Conservation (phyloP, 345 rosid genomes). For the Turnera subulata region DNA sequence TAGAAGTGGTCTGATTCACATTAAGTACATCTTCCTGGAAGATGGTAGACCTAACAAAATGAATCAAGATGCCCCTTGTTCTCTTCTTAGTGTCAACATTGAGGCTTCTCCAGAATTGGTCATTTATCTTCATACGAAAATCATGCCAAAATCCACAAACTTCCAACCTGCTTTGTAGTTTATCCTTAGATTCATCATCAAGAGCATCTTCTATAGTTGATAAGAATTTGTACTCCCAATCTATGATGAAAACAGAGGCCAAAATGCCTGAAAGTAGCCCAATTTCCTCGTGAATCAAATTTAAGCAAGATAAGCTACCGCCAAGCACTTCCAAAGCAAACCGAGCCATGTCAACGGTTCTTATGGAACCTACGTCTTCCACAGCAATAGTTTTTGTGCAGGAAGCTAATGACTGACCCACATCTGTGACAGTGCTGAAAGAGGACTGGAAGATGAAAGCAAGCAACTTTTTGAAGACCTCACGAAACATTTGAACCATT, state of each 20-base stretch:
- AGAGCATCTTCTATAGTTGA: constrained; percentile 28
- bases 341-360: constrained; percentile 40
- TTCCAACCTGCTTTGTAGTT: constrained; percentile 32
- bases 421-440: constrained; percentile 54
- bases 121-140: constrained; percentile 41
- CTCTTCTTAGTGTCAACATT: constrained; percentile 39
- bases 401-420: constrained; percentile 35
- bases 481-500: constrained; percentile 42
- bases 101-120: constrained; percentile 49
- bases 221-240: constrained; percentile 61
- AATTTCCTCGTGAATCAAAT: constrained; percentile 45
- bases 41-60: constrained; percentile 49
- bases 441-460: constrained; percentile 56
- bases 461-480: constrained; percentile 45
- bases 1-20: constrained; percentile 36
- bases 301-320: constrained; percentile 60
- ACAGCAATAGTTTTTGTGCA: constrained; percentile 24
- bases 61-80: constrained; percentile 47
- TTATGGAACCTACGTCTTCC: constrained; percentile 25
- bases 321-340: constrained; percentile 62
- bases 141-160: constrained; percentile 40
- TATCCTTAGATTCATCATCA: constrained; percentile 31
- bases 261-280: constrained; percentile 50
- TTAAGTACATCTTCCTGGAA: constrained; percentile 47
- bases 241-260: constrained; percentile 55